Evolutionary conservation across 352 stramenopile species (phyloP), one percentile per base, ranked within the genome.

Genomic region (Pythium phragmitis): DNA sequence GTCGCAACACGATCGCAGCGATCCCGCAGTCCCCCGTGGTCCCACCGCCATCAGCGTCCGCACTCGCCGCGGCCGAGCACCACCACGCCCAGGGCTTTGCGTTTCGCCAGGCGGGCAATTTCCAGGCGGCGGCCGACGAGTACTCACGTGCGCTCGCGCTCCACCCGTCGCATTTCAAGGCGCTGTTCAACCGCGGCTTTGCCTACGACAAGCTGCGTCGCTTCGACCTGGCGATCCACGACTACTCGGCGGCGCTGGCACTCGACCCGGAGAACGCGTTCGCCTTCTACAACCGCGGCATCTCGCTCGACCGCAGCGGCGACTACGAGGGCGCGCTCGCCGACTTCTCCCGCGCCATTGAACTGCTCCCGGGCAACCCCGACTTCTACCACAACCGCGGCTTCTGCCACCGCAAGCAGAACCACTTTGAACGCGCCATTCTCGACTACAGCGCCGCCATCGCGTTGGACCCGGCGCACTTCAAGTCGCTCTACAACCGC

Each of bases 401-500:
- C 16, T 92, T 94, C 49, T 94, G 83, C 61, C 84, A 94, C 53
- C 80, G 84, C 48, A 92, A 92, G 66, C 80, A 94, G 37, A 79
- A 82, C 33, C 80, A 90, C 49, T 93, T 89, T 57, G 82, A 89
- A 56, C 62, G 79, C 21, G 88, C 88, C 16, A 92, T 96, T 57
- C 60, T 62, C 16, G 87, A 94, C 62, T 96, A 96, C 73, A 85
- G 75, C 36, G 68, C 72, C 9, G 87, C 89, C 13, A 79, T 97
- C 28, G 58, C 76, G 14, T 75, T 84, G 54, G 83, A 96, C 57
- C 53, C 85, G 23, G 60, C 67, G 11, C 87, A 97, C 63, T 97
- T 96, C 65, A 97, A 96, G 68, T 89, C 89, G 43, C 71, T 93
- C 23, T 97, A 96, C 67, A 96, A 96, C 48, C 82, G 87, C 12